Conservation (phyloP, 768 basidiomycete genomes). For the Boletus subcaerulescens region DNA sequence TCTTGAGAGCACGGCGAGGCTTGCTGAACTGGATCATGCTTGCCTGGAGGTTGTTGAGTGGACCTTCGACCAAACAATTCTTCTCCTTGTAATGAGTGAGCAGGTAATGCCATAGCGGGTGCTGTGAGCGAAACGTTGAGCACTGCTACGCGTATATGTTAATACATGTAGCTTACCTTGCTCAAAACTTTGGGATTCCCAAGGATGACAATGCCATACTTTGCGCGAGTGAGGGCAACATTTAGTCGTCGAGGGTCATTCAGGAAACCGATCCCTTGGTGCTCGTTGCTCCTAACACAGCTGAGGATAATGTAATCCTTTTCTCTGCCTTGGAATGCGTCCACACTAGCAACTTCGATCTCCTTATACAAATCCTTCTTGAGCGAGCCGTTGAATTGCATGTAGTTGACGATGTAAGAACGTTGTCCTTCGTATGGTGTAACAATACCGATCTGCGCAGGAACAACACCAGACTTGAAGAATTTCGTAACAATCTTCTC, state of each 20-base stretch:
- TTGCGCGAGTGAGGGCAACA: slow-evolving; percentile 94
- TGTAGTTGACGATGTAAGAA: slow-evolving; percentile 97
- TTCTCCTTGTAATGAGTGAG: slow-evolving; percentile 99
- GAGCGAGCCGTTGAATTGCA: slow-evolving; percentile 99
- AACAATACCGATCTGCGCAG: slow-evolving; percentile 94
- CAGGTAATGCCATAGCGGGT: slow-evolving; percentile 97
- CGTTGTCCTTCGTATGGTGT: slow-evolving; percentile 99
- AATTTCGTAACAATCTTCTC: slow-evolving; percentile 99
- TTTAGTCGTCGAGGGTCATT: slow-evolving; percentile 96
- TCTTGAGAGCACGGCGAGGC: slow-evolving; percentile 87
- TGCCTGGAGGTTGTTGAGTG: slow-evolving; percentile 91
- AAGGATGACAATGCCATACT: slow-evolving; percentile 98
- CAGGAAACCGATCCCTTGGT: slow-evolving; percentile 98
- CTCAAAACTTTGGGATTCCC: slow-evolving; percentile 99
- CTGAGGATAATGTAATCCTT: slow-evolving; percentile 99
- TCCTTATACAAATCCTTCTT: slow-evolving; percentile 99
- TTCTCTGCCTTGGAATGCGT: slow-evolving; percentile 99
- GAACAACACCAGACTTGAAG: slow-evolving; percentile 98
- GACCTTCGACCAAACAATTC: slow-evolving; percentile 89
- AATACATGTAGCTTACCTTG: slow-evolving; percentile 63
- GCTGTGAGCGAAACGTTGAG: slow-evolving; percentile 46
- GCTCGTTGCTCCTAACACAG: slow-evolving; percentile 97
- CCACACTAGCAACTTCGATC: slow-evolving; percentile 97
- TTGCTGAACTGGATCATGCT: slow-evolving; percentile 99
- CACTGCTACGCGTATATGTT: slow-evolving; percentile 4